A percentile compares a stretch with the other conserved stretches of the same genome.
These are phyloP conservation scores for Suillus fuscotomentosus DNA, from an alignment of 768 basidiomycete species.

Conservation along the genomic window DNA sequence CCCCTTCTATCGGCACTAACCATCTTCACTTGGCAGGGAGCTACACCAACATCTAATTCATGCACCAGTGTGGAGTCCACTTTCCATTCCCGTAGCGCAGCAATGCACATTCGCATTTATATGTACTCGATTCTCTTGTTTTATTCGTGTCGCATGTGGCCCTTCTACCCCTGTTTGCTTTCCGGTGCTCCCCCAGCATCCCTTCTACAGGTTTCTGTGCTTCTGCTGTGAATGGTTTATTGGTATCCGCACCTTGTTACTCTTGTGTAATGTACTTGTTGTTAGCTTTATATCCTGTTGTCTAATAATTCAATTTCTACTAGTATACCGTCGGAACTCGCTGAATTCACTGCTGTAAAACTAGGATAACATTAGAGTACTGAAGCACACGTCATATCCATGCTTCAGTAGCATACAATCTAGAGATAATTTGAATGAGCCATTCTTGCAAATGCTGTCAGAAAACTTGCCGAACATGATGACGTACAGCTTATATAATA, in stretches of 20 bases:
- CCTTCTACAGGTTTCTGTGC: not conserved
- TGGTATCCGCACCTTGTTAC: not conserved
- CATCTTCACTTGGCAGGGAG: not conserved
- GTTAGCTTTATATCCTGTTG: not conserved
- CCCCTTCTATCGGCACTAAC: slow-evolving; percentile 9
- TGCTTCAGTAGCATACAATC: no score
- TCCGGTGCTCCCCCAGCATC: not conserved
- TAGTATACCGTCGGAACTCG: not conserved
- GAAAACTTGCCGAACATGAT: no score
- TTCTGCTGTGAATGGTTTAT: not conserved
- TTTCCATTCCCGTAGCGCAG: slow-evolving; percentile 1
- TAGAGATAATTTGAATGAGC: no score
- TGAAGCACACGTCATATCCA: no score
- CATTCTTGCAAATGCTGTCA: no score
- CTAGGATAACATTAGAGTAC: no score
- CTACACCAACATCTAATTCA: slow-evolving; percentile 4
- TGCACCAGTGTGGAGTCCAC: not conserved
- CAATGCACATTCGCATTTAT: not conserved
- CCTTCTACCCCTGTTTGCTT: not conserved
- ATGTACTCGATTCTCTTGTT: not conserved
- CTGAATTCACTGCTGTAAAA: not conserved
- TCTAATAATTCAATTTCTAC: not conserved
- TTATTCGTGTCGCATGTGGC: not conserved
- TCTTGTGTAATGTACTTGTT: slow-evolving; percentile 3
- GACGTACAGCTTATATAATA: not conserved